These are phyloP conservation scores for Rhododendron ferrugineum DNA, from an alignment of 148 eudicot species.

Conservation along the genomic window DNA sequence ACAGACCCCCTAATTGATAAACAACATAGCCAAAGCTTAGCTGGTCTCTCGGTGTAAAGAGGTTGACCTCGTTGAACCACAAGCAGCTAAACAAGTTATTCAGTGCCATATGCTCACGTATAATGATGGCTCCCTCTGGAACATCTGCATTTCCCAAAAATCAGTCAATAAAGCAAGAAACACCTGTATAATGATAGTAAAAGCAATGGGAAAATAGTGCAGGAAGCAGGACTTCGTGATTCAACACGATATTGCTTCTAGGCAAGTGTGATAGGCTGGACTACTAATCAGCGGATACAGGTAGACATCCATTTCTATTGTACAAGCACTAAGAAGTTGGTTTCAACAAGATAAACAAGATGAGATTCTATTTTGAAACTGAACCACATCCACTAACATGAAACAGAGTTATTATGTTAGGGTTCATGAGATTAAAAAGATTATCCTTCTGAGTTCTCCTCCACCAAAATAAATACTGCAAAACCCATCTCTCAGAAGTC, in stretches of 20 bases:
- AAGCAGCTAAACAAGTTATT: conserved; percentile 87
- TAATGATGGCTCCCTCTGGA: conserved; percentile 93
- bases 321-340: too few species aligned
- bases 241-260: background rate
- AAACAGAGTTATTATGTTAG: background rate
- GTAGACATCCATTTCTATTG: too few species aligned
- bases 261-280: background rate
- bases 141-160: conserved; percentile 60
- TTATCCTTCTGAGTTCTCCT: background rate
- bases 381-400: background rate
- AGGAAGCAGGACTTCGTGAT: background rate
- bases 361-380: background rate
- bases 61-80: conserved; percentile 97
- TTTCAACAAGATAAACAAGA: background rate
- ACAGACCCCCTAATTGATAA: conserved; percentile 51
- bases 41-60: conserved; percentile 94
- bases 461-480: background rate
- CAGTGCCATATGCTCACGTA: conserved; percentile 74
- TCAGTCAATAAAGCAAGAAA: background rate
- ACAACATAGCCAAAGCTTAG: conserved; percentile 91
- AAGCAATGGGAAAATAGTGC: background rate
- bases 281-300: too few species aligned
- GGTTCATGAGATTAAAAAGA: background rate
- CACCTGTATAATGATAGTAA: background rate
- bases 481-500: background rate